These are phyloP conservation scores for Aspergillus calidoustus DNA, from an alignment of 2,329 filamentous ascomycete genomes.

Conservation along the genomic window DNA sequence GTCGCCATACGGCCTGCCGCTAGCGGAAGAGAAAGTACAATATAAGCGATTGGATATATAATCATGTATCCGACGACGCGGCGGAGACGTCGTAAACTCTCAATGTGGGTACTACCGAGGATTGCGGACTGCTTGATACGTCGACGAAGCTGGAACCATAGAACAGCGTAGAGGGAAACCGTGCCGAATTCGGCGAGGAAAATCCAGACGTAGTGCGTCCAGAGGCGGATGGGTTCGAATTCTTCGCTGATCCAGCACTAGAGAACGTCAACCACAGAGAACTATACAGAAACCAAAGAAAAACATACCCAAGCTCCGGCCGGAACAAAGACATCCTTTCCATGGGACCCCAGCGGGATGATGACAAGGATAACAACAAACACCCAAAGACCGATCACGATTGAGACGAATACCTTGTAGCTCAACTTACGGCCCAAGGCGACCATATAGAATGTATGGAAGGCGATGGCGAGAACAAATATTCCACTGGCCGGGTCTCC, in stretches of 20 bases:
- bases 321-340: constrained; percentile 50
- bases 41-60: constrained; percentile 58
- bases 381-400: constrained; percentile 52
- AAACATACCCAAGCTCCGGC: constrained; percentile 53
- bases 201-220: constrained; percentile 60
- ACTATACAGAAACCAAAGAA: not conserved
- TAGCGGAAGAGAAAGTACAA: constrained; percentile 66
- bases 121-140: constrained; percentile 47
- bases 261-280: constrained; percentile 8
- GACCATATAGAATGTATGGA: constrained; percentile 58
- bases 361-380: constrained; percentile 53
- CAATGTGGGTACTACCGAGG: constrained; percentile 41
- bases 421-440: constrained; percentile 53
- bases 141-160: constrained; percentile 55
- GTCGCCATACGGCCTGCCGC: constrained; percentile 55
- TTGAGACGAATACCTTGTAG: constrained; percentile 50
- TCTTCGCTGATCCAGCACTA: constrained; percentile 45
- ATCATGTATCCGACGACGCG: constrained; percentile 53
- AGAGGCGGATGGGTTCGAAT: constrained; percentile 53
- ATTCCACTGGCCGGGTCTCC: constrained; percentile 59
- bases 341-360: constrained; percentile 50
- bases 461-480: constrained; percentile 58
- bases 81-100: constrained; percentile 45
- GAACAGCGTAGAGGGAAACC: constrained; percentile 53
- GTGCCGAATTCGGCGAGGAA: constrained; percentile 59